Base-by-base conservation (phyloP, 2,329 filamentous ascomycete species). In the Hyphodiscus sp. region DNA sequence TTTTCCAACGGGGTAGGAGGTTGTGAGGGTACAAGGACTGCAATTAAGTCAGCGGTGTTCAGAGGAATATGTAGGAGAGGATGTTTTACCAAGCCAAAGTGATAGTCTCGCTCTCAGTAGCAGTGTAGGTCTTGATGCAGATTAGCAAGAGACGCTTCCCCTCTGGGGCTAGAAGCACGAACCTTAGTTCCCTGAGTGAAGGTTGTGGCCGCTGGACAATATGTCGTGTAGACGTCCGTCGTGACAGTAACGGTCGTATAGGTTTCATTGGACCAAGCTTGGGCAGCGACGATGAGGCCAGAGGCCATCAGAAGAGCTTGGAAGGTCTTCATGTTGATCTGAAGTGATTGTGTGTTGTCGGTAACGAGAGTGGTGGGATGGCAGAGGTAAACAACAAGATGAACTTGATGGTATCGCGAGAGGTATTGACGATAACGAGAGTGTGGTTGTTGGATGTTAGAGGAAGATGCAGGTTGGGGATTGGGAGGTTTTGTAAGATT, bases 131-230 rank as follows among this genome's bases (percentile, higher is more conserved):
- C 33, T 38, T 4, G 33, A 38, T 38, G 33, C 4, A 38, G 2
- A 13, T 38, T 38, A 15, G 16, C 11, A 13, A 38, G 13, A 38
- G 16, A 38, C 11, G 33, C 16, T 4, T 38, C 16, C 2, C 3
- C 16, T 38, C 13, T 38, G 2, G 33, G 33, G 11, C 13, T n/a
- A 10, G 13, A 15, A 15, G 11, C 16, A n/a, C 33, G 4, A 13
- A 38, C 33, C 4, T 5, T 38, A 10, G 4, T 65, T 11, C 45
- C 68, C 58, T 72, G 64, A 41, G 68, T 67, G 51, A 76, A 59
- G 41, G 67, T 68, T 50, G 76, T 76, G 19, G 75, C 63, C 56
- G 65, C 63, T 8, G 76, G 73, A 71, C 76, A 78, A 69, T 69
- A 76, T 54, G 76, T 78, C 58, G 70, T 73, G 63, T 67, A 72